A percentile compares a stretch with the other conserved stretches of the same genome.
phyloP scores from a whole-genome alignment of 2,329 filamentous ascomycete species.

The Fusarium caatingaense region DNA sequence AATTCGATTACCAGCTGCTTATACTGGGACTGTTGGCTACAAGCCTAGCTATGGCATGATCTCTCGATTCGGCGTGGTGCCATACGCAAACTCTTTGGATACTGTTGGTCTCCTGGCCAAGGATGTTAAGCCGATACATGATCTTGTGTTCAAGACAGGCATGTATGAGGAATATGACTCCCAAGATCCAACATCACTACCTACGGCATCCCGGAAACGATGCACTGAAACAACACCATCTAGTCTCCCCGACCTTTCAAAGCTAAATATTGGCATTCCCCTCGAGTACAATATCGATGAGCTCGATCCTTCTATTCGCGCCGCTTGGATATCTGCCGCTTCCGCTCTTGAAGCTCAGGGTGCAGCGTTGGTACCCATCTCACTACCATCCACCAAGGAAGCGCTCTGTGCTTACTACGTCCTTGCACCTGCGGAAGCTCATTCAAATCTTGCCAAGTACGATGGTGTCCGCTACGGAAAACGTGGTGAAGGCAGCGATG shows the following conservation, averaged over 20 bases:
- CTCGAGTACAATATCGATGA: conserved; percentile 90
- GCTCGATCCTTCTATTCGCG: conserved; percentile 75
- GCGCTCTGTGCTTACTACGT: conserved; percentile 96
- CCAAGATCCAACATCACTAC: conserved; percentile 80
- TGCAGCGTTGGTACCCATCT: conserved; percentile 78
- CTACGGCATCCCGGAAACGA: conserved; percentile 63
- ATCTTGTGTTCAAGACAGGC: conserved; percentile 62
- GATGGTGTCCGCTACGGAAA: conserved; percentile 94
- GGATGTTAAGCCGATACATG: conserved; percentile 62
- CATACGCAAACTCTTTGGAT: conserved; percentile 93
- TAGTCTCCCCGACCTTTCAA: conserved; percentile 43
- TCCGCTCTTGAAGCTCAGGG: conserved; percentile 70
- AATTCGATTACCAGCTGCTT: conserved; percentile 87
- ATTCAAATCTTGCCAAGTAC: conserved; percentile 96
- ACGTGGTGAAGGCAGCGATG: conserved; percentile 63
- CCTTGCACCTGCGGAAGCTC: conserved; percentile 92
- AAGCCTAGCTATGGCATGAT: conserved; percentile 93
- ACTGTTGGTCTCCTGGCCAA: conserved; percentile 82
- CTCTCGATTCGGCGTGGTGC: conserved; percentile 86
- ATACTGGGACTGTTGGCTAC: conserved; percentile 84
- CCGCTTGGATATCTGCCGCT: conserved; percentile 75
- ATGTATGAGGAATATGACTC: conserved; percentile 69
- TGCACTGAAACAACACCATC: conserved; percentile 51
- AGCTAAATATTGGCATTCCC: conserved; percentile 67
- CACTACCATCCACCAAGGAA: conserved; percentile 83